phyloP scores from a whole-genome alignment of 148 eudicot genomes.

The Rhododendron ferrugineum region DNA sequence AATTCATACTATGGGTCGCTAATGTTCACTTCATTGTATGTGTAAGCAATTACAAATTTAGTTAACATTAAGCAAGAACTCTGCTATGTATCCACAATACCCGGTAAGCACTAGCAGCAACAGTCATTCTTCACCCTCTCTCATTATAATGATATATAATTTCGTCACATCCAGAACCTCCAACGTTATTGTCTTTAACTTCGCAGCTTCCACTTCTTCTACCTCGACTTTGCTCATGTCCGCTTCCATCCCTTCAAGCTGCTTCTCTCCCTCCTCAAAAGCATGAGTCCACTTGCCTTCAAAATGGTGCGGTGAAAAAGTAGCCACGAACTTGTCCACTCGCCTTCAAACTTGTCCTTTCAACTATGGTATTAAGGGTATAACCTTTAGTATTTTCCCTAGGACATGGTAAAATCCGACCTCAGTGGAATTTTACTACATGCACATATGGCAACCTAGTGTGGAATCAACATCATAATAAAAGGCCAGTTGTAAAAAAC shows the following conservation, averaged over 20 bases:
- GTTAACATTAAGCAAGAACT: background rate
- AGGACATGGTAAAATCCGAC: no score
- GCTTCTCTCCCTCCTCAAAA: slow-evolving; percentile 39
- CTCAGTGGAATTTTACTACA: no score
- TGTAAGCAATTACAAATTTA: background rate
- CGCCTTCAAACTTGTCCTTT: slow-evolving; percentile 68
- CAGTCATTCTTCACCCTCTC: slow-evolving; percentile 79
- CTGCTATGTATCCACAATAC: slow-evolving; percentile 52
- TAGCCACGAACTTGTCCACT: slow-evolving; percentile 85
- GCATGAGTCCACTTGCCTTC: slow-evolving; percentile 81
- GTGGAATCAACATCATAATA: no score
- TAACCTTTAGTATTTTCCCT: no score
- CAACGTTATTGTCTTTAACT: slow-evolving; percentile 28
- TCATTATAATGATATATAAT: background rate
- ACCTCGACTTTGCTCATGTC: slow-evolving; percentile 61
- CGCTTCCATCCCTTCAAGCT: slow-evolving; percentile 59
- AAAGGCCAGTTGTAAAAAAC: no score
- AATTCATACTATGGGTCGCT: no score
- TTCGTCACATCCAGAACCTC: slow-evolving; percentile 65
- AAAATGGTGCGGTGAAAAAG: no score
- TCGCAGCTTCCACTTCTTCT: slow-evolving; percentile 44
- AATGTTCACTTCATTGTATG: background rate
- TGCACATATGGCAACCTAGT: no score
- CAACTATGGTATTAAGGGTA: no score
- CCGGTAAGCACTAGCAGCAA: slow-evolving; percentile 84